Conservation (phyloP, 257 asterid genomes). For the Ajuga chamaepitys region DNA sequence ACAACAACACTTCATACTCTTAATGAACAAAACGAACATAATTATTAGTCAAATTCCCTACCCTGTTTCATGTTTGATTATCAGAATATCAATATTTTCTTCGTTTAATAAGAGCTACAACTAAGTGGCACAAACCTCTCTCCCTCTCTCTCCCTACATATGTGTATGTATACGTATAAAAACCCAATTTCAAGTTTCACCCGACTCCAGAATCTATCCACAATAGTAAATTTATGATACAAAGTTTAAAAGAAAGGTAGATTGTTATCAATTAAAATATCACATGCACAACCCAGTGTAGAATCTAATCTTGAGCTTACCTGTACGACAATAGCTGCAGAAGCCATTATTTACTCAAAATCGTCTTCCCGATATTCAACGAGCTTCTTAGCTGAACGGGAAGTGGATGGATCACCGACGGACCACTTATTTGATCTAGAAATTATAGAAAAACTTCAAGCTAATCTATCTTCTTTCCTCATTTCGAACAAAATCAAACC, state of each 20-base stretch:
- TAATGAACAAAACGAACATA: not conserved
- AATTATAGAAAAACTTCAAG: not conserved
- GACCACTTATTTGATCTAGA: no score
- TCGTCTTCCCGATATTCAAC: not conserved
- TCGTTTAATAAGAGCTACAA: not conserved
- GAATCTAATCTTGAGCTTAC: conserved; percentile 24
- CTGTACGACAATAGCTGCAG: conserved; percentile 34
- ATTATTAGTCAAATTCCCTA: not conserved
- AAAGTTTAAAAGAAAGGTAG: no score
- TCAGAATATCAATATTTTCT: not conserved
- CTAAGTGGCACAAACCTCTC: no score
- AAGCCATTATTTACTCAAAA: conserved; percentile 22
- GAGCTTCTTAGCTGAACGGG: not conserved
- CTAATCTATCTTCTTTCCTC: not conserved
- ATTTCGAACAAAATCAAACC: conserved; percentile 2
- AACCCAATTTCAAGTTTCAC: not conserved
- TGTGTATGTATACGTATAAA: no score
- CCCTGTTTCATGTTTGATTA: not conserved
- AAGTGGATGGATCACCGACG: no score
- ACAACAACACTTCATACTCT: not conserved
- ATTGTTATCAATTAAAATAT: no score
- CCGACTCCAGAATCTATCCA: not conserved
- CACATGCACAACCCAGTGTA: not conserved
- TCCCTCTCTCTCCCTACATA: not conserved
- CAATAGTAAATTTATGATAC: not conserved